Evolutionary conservation across 2,329 filamentous ascomycete genomes (phyloP).

Genomic region (Aspergillus tamarii): DNA sequence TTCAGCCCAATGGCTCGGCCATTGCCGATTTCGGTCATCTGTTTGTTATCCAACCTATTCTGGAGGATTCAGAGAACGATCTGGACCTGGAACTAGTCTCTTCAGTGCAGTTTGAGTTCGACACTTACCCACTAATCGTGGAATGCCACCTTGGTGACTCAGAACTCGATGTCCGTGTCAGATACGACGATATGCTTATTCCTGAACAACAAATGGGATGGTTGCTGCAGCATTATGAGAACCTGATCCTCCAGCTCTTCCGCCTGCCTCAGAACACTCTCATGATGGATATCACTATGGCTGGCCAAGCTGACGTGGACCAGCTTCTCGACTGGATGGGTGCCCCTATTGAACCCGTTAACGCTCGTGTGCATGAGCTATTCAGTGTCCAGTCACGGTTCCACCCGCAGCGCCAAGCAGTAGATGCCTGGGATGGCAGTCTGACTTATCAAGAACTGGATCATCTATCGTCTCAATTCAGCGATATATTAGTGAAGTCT

Average conservation of each 20-base stretch:
- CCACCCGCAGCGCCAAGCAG: neutral
- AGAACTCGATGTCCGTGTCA: neutral
- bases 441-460: slow-evolving; percentile 14
- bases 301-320: neutral
- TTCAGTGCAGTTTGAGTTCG: neutral
- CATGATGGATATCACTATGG: neutral
- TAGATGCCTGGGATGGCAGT: slow-evolving; percentile 7
- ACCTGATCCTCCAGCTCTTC: neutral
- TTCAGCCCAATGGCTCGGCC: neutral
- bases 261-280: neutral
- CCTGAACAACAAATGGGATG: neutral
- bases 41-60: neutral
- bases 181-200: neutral
- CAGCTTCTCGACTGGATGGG: neutral
- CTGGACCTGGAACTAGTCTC: neutral
- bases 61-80: neutral
- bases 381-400: neutral
- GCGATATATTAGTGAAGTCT: neutral
- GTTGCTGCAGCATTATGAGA: neutral
- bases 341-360: neutral
- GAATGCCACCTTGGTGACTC: neutral
- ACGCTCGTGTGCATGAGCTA: slow-evolving; percentile 1
- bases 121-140: neutral
- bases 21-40: neutral
- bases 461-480: slow-evolving; percentile 4